Evolutionary conservation across 208 protist genomes (phyloP), one percentile per base, ranked within the genome.

Genomic region (Crithidia fasciculata): DNA sequence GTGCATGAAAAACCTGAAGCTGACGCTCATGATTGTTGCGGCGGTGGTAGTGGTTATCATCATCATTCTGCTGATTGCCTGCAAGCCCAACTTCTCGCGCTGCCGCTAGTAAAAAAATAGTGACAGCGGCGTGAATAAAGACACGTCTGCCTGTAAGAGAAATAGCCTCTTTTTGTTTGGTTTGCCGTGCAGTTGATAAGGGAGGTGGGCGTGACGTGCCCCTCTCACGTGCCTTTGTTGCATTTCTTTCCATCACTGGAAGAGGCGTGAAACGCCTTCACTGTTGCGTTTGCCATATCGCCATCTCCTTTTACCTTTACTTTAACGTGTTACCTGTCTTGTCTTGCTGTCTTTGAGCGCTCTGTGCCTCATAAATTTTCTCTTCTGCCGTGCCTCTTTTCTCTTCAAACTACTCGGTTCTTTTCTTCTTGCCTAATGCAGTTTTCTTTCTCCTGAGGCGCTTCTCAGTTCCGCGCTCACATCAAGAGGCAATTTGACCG

Each of bases 1-100:
- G 62, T 97, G 91, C 76, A 83, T 93, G 85, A 95, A 94, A 73
- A 97, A 96, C 62, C 59, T 95, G 37, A 97, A 97, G 84, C 79
- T 97, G 2, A 93, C 84, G 18, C 69, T 97, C 54, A 91, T 97
- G 74, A 94, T 96, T 77, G 79, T 67, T 41, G 83, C 72, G 12
- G 81, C 69, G 2, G 86, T 96, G 8, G 68, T 83, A 36, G 75
- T 96, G 4, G 64, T 96, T 16, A 87, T 97, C 61, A 50, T 93
- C 37, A 92, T 97, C 64, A 95, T 97, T 82, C 36, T 96, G 36
- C 67, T 97, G 28, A 90, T 95, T 63, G 83, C 83, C 0, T 96
- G 92, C 80, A 94, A 92, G 74, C 87, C 89, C n/a, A 94, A 94
- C 76, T 96, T 94, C 58, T 92, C 82, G 13, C 82, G 88, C 39